Conservation (phyloP, 2,329 filamentous ascomycete genomes). For the Raffaelea albimanens region DNA sequence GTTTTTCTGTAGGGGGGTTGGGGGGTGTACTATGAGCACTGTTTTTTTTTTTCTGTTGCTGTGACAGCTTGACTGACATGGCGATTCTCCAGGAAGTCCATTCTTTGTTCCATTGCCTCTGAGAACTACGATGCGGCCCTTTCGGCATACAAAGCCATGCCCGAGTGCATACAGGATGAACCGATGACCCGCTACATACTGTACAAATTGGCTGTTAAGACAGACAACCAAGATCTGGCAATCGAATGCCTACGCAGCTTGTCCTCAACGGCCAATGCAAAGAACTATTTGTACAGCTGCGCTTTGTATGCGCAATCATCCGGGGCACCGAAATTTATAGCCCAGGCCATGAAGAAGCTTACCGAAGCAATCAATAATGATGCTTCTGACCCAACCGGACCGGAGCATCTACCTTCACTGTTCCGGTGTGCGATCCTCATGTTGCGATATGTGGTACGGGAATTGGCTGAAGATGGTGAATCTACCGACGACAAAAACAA, state of each 20-base stretch:
- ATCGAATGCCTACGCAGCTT: slow-evolving; percentile 54
- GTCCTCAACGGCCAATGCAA: slow-evolving; percentile 40
- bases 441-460: slow-evolving; percentile 31
- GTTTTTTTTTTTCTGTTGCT: too few relatives aligned
- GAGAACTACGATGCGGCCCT: slow-evolving; percentile 45
- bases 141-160: slow-evolving; percentile 49
- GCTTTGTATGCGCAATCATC: slow-evolving; percentile 63
- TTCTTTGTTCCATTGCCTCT: slow-evolving; percentile 57
- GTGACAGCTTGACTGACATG: too few relatives aligned
- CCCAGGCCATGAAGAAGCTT: slow-evolving; percentile 49
- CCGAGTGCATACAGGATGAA: slow-evolving; percentile 46
- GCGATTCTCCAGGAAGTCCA: slow-evolving; percentile 49
- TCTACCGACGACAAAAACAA: neutral
- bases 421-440: slow-evolving; percentile 51
- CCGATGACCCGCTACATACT: slow-evolving; percentile 62
- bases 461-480: slow-evolving; percentile 13
- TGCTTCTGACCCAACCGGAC: slow-evolving; percentile 24
- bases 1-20: too few relatives aligned
- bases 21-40: too few relatives aligned
- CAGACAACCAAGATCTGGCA: slow-evolving; percentile 48
- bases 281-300: slow-evolving; percentile 68
- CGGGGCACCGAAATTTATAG: slow-evolving; percentile 51
- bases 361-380: slow-evolving; percentile 44
- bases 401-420: slow-evolving; percentile 52
- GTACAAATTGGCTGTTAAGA: slow-evolving; percentile 61